Percentiles rank a stretch among this genome's conserved stretches.
Conservation (phyloP, 768 basidiomycete genomes). For the Peribolospora kevripleyi region DNA sequence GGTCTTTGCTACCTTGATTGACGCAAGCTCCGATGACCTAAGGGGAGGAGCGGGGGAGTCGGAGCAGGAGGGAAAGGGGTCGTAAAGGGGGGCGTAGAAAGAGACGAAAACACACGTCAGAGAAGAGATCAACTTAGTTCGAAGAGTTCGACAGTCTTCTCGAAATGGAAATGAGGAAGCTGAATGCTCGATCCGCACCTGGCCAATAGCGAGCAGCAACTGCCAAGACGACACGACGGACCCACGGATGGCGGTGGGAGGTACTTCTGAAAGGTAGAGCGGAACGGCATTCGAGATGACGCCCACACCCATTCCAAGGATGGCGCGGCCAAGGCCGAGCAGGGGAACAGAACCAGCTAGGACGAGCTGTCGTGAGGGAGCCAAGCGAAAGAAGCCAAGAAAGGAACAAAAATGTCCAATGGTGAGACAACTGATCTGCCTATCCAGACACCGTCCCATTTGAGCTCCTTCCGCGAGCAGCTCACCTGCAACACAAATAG, state of each 20-base stretch:
- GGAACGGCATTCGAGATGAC: conserved; percentile 13
- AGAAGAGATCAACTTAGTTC: not conserved
- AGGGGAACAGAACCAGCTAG: conserved; percentile 9
- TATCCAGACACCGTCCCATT: no score
- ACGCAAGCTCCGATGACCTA: conserved; percentile 18
- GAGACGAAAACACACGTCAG: not conserved
- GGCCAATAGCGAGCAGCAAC: conserved; percentile 19
- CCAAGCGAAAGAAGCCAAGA: no score
- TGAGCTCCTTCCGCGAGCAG: no score
- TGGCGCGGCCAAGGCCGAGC: conserved; percentile 17
- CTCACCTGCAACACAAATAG: no score
- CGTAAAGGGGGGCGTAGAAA: no score
- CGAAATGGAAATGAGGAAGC: not conserved
- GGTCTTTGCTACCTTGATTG: conserved; percentile 16
- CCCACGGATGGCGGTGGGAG: conserved; percentile 19
- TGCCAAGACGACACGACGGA: conserved; percentile 19
- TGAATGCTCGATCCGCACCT: conserved; percentile 1
- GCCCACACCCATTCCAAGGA: conserved; percentile 18
- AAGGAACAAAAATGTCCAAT: no score
- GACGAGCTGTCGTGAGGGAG: conserved; percentile 1
- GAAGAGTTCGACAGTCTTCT: not conserved
- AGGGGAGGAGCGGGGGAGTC: no score
- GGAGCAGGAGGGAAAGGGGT: no score
- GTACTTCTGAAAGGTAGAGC: conserved; percentile 19
- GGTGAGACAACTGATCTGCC: no score